A percentile compares a stretch with the other conserved stretches of the same genome.
phyloP scores from a whole-genome alignment of 345 rosid species.

The Populus nigra region DNA sequence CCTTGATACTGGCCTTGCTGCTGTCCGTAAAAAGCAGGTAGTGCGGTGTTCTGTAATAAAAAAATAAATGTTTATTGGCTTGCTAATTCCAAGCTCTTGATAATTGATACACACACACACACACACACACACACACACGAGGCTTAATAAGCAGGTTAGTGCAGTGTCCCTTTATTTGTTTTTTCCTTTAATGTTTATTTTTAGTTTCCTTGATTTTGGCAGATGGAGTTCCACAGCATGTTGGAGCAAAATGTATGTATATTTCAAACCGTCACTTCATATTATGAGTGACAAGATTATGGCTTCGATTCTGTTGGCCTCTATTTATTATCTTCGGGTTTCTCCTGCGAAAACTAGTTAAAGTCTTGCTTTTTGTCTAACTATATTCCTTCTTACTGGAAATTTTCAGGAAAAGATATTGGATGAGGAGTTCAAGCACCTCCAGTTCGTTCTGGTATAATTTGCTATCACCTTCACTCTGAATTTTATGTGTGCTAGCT shows the following conservation, averaged over 20 bases:
- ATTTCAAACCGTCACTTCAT: not conserved
- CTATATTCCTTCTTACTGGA: not conserved
- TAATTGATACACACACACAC: too few species aligned
- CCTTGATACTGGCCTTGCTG: slow-evolving; percentile 60
- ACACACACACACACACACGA: too few species aligned
- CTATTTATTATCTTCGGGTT: not conserved
- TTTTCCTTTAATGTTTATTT: not conserved
- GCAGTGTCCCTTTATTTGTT: too few species aligned
- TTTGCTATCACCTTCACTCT: not conserved
- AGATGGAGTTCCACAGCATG: slow-evolving; percentile 23
- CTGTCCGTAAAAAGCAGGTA: slow-evolving; percentile 53
- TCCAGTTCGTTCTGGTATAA: slow-evolving; percentile 24
- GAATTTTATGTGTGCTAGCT: not conserved
- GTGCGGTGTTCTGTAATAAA: not conserved
- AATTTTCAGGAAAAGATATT: slow-evolving; percentile 12
- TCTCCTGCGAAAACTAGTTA: too few species aligned
- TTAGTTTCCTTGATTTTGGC: not conserved
- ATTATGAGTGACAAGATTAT: not conserved
- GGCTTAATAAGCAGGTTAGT: not conserved
- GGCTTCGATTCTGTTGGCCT: not conserved
- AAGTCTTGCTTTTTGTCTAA: not conserved
- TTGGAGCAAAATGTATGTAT: slow-evolving; percentile 21
- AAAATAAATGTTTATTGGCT: not conserved
- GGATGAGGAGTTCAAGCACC: slow-evolving; percentile 23
- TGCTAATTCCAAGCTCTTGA: not conserved